Percentiles rank a stretch among this genome's conserved stretches.
phyloP scores from a whole-genome alignment of 192 early-diverging fungal genomes.

The Haplosporangium gracile region DNA sequence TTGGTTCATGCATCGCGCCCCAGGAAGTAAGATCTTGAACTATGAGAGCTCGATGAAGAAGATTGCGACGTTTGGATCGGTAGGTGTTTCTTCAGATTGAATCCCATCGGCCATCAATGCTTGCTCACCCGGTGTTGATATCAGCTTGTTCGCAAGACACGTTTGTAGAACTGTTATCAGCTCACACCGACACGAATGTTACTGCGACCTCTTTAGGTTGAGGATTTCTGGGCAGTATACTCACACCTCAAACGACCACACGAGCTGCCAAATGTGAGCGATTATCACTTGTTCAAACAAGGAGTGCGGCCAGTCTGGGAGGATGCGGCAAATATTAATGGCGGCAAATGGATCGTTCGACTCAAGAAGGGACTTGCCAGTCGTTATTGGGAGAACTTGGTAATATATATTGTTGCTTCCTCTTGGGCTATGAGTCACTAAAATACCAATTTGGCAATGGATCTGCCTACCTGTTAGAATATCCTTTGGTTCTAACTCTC shows the following conservation, averaged over 20 bases:
- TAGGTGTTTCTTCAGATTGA: conserved; percentile 31
- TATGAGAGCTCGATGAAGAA: conserved; percentile 92
- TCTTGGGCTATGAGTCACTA: not conserved
- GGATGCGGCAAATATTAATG: conserved; percentile 85
- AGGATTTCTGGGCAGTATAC: conserved; percentile 85
- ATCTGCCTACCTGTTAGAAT: not conserved
- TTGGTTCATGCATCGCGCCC: conserved; percentile 95
- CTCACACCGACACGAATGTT: not conserved
- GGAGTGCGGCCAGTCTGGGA: conserved; percentile 97
- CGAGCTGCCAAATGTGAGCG: conserved; percentile 87
- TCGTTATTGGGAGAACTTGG: conserved; percentile 92
- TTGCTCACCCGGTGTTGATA: not conserved
- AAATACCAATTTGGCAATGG: not conserved
- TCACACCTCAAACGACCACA: conserved; percentile 85
- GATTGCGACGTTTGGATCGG: conserved; percentile 84
- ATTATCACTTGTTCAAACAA: conserved; percentile 94
- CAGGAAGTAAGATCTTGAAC: conserved; percentile 86
- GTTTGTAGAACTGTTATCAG: not conserved
- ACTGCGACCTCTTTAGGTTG: conserved; percentile 60
- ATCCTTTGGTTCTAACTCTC: not conserved
- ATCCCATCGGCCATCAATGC: not conserved
- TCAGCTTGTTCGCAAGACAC: not conserved
- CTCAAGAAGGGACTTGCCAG: conserved; percentile 93
- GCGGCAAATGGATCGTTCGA: conserved; percentile 97
- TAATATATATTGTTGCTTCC: conserved; percentile 27